Base-by-base conservation (phyloP, 257 asterid genomes). In the Solanum pennellii region DNA sequence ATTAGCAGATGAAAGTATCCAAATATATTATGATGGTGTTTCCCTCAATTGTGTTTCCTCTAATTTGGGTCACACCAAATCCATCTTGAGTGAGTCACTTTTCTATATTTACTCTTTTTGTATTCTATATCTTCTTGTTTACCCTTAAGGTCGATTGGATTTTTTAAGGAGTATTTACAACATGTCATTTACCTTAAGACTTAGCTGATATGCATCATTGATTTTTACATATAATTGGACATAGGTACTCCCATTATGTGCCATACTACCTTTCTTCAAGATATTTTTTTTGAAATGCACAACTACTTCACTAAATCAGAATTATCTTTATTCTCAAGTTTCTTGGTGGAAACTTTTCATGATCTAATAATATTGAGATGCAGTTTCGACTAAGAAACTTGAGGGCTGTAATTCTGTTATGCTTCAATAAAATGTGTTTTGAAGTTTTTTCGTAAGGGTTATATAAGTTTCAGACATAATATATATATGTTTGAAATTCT, bases 401-500 rank as follows among this genome's bases (percentile, higher is more conserved):
- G 16, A 45, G 52, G 16, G 41, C 0, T 29, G n/a, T 71, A 71
- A 31, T 62, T n/a, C 7, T 23, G 1, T 62, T n/a, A 62, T 0
- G 31, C 15, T 62, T 62, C 29, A 62, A 1, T 62, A 31, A 71
- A 35, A 8, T 31, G 1, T 62, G 15, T 23, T 60, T 62, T 62
- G 71, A 62, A 62, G 31, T 10, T n/a, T 16, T 62, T 62, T n/a
- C 29, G 13, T 14, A 5, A 49, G 60, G 0, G 60, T 49, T 49
- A 49, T 14, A 49, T 49, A 0, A 5, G 0, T 49, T 49, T 49
- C 60, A 16, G 23, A 16, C 60, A n/a, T 5, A 47, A 47, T 37
- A 66, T 33, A 65, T 71, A 62, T 87, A 94, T 98, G 94, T 83
- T 91, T 94, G 44, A 95, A 92, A 83, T 89, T 92, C 84, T 52